A percentile compares a stretch with the other conserved stretches of the same genome.
These are phyloP conservation scores for Physcia stellaris DNA, from an alignment of 495 filamentous ascomycete genomes.

Conservation along the genomic window DNA sequence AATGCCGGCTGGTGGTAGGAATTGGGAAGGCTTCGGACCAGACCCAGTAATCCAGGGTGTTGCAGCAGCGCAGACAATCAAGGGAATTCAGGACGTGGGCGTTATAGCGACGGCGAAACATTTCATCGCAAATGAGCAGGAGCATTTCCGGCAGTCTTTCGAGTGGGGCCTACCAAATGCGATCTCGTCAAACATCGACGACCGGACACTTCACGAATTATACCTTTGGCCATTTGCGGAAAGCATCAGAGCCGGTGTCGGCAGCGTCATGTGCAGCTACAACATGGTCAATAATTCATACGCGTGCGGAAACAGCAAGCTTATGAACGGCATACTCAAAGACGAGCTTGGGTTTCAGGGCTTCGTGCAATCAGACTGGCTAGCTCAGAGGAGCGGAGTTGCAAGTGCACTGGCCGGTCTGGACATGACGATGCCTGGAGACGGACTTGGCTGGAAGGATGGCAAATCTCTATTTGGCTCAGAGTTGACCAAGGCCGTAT, in stretches of 20 bases:
- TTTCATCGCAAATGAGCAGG: slow-evolving; percentile 73
- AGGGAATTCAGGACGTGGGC: slow-evolving; percentile 63
- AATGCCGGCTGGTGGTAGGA: slow-evolving; percentile 74
- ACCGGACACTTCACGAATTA: slow-evolving; percentile 68
- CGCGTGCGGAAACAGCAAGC: slow-evolving; percentile 81
- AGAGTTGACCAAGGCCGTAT: slow-evolving; percentile 57
- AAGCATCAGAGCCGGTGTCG: slow-evolving; percentile 74
- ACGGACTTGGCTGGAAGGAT: slow-evolving; percentile 63
- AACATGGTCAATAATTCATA: slow-evolving; percentile 87
- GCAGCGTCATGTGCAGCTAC: slow-evolving; percentile 77
- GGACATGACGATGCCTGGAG: slow-evolving; percentile 94
- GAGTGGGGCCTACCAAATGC: slow-evolving; percentile 64
- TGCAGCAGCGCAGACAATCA: slow-evolving; percentile 53
- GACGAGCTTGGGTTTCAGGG: slow-evolving; percentile 93
- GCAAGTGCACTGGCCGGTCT: slow-evolving; percentile 68
- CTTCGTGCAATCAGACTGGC: slow-evolving; percentile 88
- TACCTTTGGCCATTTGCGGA: slow-evolving; percentile 90
- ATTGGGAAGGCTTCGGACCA: slow-evolving; percentile 78
- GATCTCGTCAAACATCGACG: slow-evolving; percentile 70
- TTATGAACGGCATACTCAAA: slow-evolving; percentile 85
- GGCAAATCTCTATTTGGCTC: slow-evolving; percentile 72
- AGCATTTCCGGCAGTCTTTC: slow-evolving; percentile 63
- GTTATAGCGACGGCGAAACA: slow-evolving; percentile 83
- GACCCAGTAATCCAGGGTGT: slow-evolving; percentile 66
- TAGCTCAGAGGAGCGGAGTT: slow-evolving; percentile 75